Conservation (phyloP, 495 filamentous ascomycete species). For the Xylaria flabelliformis region DNA sequence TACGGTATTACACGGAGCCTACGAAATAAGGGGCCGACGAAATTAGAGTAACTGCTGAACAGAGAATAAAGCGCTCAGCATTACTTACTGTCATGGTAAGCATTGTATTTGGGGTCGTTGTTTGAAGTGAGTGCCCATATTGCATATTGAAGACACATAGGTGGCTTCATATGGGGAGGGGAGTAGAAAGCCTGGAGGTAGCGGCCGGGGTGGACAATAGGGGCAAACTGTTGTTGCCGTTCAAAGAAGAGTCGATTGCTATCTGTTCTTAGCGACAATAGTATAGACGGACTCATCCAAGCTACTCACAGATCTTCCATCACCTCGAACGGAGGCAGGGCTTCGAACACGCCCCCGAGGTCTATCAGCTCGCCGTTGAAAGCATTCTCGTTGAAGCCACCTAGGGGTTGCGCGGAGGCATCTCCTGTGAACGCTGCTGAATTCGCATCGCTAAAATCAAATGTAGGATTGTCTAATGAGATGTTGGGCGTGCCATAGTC, state of each 20-base stretch:
- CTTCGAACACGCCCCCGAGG: constrained; percentile 51
- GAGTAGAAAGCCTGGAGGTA: constrained; percentile 53
- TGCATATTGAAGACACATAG: constrained; percentile 57
- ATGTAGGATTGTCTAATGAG: constrained; percentile 25
- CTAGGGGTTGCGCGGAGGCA: not conserved
- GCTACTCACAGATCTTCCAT: constrained; percentile 56
- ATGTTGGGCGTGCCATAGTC: constrained; percentile 30
- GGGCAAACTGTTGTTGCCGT: constrained; percentile 44
- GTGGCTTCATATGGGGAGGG: constrained; percentile 52
- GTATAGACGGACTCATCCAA: not conserved
- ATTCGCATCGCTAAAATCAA: constrained; percentile 27
- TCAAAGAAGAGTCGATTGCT: constrained; percentile 53
- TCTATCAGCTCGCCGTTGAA: constrained; percentile 42
- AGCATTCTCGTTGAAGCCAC: constrained; percentile 21
- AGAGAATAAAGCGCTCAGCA: not conserved
- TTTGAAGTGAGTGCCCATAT: constrained; percentile 53
- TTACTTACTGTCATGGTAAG: constrained; percentile 43
- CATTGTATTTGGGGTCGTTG: constrained; percentile 46
- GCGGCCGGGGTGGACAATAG: constrained; percentile 48
- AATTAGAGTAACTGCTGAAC: not conserved
- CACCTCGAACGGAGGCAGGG: constrained; percentile 51
- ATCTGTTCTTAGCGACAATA: constrained; percentile 9
- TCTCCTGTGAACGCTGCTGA: constrained; percentile 22
- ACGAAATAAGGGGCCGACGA: not conserved
- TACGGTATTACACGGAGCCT: not conserved